Percentiles rank a stretch among this genome's conserved stretches.
These are phyloP conservation scores for Rhodotorula taiwanensis DNA, from an alignment of 768 basidiomycete species.

Conservation along the genomic window DNA sequence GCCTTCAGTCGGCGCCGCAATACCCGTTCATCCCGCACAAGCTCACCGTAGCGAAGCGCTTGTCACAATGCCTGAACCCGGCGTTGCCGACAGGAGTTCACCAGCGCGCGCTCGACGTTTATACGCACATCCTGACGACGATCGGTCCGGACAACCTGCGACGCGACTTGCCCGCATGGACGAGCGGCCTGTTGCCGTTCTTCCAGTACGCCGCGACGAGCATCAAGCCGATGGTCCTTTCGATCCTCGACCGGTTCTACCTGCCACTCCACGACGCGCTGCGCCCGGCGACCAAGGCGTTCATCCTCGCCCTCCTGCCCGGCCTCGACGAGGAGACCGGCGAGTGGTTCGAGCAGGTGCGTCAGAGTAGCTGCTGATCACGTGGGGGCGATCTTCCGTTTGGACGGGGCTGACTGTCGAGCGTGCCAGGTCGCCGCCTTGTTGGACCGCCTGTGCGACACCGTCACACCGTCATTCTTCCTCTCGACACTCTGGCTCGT, in stretches of 20 bases:
- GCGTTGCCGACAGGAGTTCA: conserved; percentile 94
- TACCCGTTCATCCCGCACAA: conserved; percentile 96
- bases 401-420: not conserved
- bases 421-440: conserved; percentile 61
- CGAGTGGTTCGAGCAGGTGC: conserved; percentile 73
- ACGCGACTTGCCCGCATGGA: conserved; percentile 85
- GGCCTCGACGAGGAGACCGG: conserved; percentile 96
- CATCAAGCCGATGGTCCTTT: conserved; percentile 84
- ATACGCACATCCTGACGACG: conserved; percentile 80
- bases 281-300: conserved; percentile 85
- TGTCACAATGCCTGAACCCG: conserved; percentile 96
- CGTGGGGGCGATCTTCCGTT: too few species aligned
- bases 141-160: conserved; percentile 80
- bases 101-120: conserved; percentile 91
- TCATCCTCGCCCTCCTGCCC: conserved; percentile 85
- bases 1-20: conserved; percentile 84
- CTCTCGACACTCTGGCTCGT: conserved; percentile 91
- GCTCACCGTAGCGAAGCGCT: conserved; percentile 83
- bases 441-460: conserved; percentile 71
- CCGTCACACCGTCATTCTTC: conserved; percentile 81
- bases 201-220: conserved; percentile 99
- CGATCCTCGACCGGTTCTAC: conserved; percentile 88
- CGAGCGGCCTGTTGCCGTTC: conserved; percentile 92
- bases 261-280: conserved; percentile 72
- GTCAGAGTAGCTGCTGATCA: not conserved